These are phyloP conservation scores for Uronychia binucleata DNA, from an alignment of 73 alveolate species.

Conservation along the genomic window DNA sequence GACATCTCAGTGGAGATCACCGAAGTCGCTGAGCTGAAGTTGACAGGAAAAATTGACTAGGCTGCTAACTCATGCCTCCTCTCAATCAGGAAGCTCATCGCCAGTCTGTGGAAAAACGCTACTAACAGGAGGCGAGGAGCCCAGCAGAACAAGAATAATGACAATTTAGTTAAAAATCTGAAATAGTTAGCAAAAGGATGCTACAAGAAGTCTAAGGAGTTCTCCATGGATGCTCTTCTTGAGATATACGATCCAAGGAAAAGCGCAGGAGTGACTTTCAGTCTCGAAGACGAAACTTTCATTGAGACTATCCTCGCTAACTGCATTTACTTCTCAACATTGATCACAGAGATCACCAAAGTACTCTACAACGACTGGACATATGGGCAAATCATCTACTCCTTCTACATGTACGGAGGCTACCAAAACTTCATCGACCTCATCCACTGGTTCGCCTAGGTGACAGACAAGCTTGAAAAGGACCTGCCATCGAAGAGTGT, in stretches of 20 bases:
- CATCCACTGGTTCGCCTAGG: not conserved
- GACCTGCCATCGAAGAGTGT: not conserved
- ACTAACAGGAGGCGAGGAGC: not conserved
- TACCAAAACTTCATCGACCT: not conserved
- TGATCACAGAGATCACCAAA: not conserved
- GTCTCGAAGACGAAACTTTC: not conserved
- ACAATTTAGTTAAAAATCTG: not conserved
- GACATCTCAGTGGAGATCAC: not conserved
- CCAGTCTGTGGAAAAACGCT: not conserved
- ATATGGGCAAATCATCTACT: not conserved
- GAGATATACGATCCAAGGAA: not conserved
- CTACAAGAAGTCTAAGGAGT: not conserved
- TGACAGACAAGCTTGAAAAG: not conserved
- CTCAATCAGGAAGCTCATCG: not conserved
- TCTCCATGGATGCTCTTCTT: not conserved
- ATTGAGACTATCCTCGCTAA: not conserved
- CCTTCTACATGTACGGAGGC: not conserved
- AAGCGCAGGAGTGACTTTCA: not conserved
- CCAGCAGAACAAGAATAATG: not conserved
- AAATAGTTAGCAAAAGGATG: not conserved
- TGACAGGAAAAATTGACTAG: not conserved
- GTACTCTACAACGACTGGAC: not conserved
- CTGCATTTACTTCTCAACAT: not conserved
- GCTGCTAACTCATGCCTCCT: not conserved
- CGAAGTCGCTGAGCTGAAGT: not conserved